Evolutionary conservation across 768 basidiomycete species (phyloP), one percentile per base, ranked within the genome.

Genomic region (Pisolithus marmoratus): DNA sequence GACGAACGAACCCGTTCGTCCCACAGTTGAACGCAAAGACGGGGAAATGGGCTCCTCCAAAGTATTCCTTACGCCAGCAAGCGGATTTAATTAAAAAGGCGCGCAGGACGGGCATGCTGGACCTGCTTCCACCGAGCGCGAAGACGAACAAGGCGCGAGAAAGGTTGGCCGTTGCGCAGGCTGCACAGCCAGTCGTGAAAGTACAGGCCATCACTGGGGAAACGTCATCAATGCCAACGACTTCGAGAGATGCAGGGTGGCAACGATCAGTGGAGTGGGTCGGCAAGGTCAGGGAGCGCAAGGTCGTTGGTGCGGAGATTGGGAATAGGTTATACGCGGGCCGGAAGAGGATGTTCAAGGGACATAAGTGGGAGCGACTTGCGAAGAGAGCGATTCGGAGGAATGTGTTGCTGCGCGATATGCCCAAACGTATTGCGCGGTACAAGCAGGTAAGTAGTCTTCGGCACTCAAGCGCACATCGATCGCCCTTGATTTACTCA

Each of bases 331-430:
- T 91, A 58, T 93, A 92, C 57, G 81, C 84, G 9, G 82, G 76
- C 52, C 87, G 79, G 79, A 86, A 82, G 75, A 74, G 78, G 55
- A 92, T 92, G 90, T 92, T 93, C 81, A 93, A 92, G 75, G 90
- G 90, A n/a, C 90, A 92, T 75, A 86, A 80, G 60, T 90, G 86
- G 85, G 85, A 92, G 70, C 79, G 87, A 34, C 63, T 71, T 57
- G 74, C 72, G 58, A 72, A 74, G 62, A 72, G 72, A 57, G 66
- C 70, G 51, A 69, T 68, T 60, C 78, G 74, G 61, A 80, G 72
- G 56, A 70, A 70, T 50, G 74, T 83, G 46, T 70, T 87, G 51
- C 70, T 90, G 76, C 76, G 81, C 60, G 79, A 82, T 63, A 90
- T 90, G 88, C 65, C 73, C 36, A 76, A 78, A 57, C 79, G 87